Conservation (phyloP, 2,329 filamentous ascomycete species). For the Penicillium sp. region DNA sequence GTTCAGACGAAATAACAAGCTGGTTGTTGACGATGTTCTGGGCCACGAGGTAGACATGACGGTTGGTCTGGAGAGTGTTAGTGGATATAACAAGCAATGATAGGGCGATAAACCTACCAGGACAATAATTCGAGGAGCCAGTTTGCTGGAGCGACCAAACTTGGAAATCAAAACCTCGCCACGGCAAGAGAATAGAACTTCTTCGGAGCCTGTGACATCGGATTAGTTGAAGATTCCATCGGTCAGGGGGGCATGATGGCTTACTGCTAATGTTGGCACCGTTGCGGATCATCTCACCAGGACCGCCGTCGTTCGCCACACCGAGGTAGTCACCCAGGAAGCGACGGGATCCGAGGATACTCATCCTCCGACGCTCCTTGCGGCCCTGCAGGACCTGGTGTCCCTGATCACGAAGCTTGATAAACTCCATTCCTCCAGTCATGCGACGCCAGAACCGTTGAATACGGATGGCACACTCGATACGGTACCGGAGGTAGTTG, state of each 20-base stretch:
- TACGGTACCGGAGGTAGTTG: conserved; percentile 88
- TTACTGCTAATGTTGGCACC: conserved; percentile 68
- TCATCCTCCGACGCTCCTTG: conserved; percentile 89
- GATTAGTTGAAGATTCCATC: neutral
- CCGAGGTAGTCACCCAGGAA: conserved; percentile 96
- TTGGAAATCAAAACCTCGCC: conserved; percentile 89
- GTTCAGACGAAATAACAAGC: conserved; percentile 75
- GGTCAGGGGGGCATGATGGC: conserved; percentile 12
- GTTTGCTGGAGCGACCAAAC: conserved; percentile 93
- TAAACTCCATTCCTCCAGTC: conserved; percentile 82
- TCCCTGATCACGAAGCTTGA: conserved; percentile 83
- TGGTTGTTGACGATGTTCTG: conserved; percentile 81
- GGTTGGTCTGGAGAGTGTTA: conserved; percentile 58
- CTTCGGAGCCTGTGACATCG: conserved; percentile 53
- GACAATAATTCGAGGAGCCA: conserved; percentile 78
- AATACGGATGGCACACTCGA: conserved; percentile 88
- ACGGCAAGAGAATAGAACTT: conserved; percentile 82
- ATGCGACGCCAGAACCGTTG: conserved; percentile 95
- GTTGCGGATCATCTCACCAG: conserved; percentile 75
- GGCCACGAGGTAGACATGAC: conserved; percentile 83
- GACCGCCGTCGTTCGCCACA: conserved; percentile 74
- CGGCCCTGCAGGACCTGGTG: conserved; percentile 76
- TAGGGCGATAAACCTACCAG: conserved; percentile 48
- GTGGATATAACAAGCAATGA: neutral
- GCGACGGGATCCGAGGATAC: conserved; percentile 82